phyloP scores from a whole-genome alignment of 108 stramenopile species.

The Thalassiosira profunda region DNA sequence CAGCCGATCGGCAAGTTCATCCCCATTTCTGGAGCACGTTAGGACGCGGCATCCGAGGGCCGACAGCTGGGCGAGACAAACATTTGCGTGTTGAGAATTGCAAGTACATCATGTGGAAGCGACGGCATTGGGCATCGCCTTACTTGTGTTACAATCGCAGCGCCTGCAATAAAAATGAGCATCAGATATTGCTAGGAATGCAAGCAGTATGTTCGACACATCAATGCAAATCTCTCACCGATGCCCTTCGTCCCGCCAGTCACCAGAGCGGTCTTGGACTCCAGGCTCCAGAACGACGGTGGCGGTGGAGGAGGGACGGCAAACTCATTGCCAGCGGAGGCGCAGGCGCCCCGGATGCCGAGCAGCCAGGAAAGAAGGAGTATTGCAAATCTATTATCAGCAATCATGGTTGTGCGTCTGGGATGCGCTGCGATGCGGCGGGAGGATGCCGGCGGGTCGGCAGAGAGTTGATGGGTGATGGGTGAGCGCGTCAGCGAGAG shows the following conservation, averaged over 20 bases:
- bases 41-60: conserved; percentile 58
- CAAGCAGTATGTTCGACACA: neutral
- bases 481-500: no score
- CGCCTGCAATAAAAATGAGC: conserved; percentile 33
- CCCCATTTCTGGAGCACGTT: conserved; percentile 70
- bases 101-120: conserved; percentile 22
- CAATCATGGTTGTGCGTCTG: no score
- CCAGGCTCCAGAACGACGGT: conserved; percentile 60
- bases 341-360: neutral
- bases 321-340: conserved; percentile 1
- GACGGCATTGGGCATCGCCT: neutral
- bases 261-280: conserved; percentile 65
- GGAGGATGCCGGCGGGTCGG: no score
- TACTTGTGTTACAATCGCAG: conserved; percentile 50
- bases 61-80: neutral
- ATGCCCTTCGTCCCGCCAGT: conserved; percentile 92
- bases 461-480: no score
- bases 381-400: no score
- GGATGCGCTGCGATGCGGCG: no score
- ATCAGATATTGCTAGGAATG: no score
- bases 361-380: no score
- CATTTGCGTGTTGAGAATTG: neutral
- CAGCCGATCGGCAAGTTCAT: conserved; percentile 64
- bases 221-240: conserved; percentile 50
- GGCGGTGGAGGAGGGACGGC: conserved; percentile 34